phyloP scores from a whole-genome alignment of 148 eudicot species.

The Tetragonia tetragonoides region DNA sequence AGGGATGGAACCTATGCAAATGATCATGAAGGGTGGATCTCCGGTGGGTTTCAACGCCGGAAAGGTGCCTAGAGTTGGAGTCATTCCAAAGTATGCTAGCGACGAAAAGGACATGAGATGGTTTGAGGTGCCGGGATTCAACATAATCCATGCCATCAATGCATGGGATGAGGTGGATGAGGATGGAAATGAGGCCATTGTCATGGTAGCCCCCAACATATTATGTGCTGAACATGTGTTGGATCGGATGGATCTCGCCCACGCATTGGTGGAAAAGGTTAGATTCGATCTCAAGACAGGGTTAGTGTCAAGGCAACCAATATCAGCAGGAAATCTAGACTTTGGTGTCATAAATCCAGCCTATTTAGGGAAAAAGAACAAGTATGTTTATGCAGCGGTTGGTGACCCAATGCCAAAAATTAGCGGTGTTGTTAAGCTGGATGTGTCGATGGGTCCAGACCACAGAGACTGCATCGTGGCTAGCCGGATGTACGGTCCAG shows the following conservation, averaged over 20 bases:
- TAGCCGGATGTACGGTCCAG: slow-evolving; percentile 33
- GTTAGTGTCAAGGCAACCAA: slow-evolving; percentile 28
- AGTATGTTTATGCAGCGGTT: slow-evolving; percentile 45
- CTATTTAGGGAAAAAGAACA: slow-evolving; percentile 42
- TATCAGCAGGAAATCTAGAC: slow-evolving; percentile 40
- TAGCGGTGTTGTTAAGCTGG: slow-evolving; percentile 52
- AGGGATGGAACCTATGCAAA: slow-evolving; percentile 32
- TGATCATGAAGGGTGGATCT: slow-evolving; percentile 29
- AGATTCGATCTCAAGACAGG: slow-evolving; percentile 37
- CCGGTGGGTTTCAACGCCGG: slow-evolving; percentile 32
- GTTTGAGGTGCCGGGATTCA: slow-evolving; percentile 53
- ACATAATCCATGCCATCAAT: slow-evolving; percentile 40
- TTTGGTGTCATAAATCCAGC: slow-evolving; percentile 49
- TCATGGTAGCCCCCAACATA: slow-evolving; percentile 46
- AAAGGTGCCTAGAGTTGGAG: slow-evolving; percentile 39
- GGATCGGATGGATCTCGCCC: slow-evolving; percentile 39
- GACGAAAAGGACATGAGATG: slow-evolving; percentile 43
- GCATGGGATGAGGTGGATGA: slow-evolving; percentile 59
- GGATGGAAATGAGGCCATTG: slow-evolving; percentile 42
- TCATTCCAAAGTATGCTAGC: slow-evolving; percentile 41
- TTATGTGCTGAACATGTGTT: slow-evolving; percentile 37
- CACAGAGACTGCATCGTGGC: slow-evolving; percentile 39
- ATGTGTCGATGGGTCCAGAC: slow-evolving; percentile 33
- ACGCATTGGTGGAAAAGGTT: slow-evolving; percentile 36
- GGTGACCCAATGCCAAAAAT: slow-evolving; percentile 39